Evolutionary conservation across 768 basidiomycete species (phyloP).

Genomic region (Strobilomyces confusus): DNA sequence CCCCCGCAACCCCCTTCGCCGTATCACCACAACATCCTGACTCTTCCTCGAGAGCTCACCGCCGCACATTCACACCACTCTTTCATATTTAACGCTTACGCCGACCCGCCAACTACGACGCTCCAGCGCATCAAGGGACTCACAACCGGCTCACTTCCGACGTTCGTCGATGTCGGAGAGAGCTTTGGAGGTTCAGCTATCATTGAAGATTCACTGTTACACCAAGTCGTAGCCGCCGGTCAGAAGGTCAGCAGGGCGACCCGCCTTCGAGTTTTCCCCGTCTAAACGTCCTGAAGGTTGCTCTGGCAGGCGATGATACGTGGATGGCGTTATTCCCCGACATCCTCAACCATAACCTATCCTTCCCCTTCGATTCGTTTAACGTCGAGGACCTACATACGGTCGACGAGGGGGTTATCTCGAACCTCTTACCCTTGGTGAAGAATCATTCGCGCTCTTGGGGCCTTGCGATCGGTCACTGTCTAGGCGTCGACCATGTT

Average conservation of each 20-base stretch:
- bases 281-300: conserved; percentile 45
- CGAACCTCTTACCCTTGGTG: conserved; percentile 79
- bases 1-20: conserved; percentile 54
- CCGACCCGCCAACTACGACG: conserved; percentile 94
- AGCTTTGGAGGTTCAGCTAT: conserved; percentile 89
- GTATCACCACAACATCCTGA: conserved; percentile 79
- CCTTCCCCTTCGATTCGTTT: conserved; percentile 91
- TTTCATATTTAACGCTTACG: conserved; percentile 83
- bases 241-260: conserved; percentile 46
- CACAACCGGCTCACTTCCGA: conserved; percentile 92
- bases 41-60: conserved; percentile 72
- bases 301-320: conserved; percentile 96
- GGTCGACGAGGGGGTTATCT: conserved; percentile 87
- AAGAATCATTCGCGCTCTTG: conserved; percentile 51
- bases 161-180: conserved; percentile 90
- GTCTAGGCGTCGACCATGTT: conserved; percentile 94
- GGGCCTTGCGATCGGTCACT: conserved; percentile 89
- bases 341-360: conserved; percentile 65
- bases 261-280: neutral
- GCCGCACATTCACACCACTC: conserved; percentile 62
- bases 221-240: conserved; percentile 58
- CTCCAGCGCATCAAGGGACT: conserved; percentile 93
- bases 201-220: conserved; percentile 82
- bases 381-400: conserved; percentile 98
- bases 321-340: conserved; percentile 89